Evolutionary conservation across 176 grass and related monocot genomes (phyloP).

Genomic region (Oryza meyeriana): DNA sequence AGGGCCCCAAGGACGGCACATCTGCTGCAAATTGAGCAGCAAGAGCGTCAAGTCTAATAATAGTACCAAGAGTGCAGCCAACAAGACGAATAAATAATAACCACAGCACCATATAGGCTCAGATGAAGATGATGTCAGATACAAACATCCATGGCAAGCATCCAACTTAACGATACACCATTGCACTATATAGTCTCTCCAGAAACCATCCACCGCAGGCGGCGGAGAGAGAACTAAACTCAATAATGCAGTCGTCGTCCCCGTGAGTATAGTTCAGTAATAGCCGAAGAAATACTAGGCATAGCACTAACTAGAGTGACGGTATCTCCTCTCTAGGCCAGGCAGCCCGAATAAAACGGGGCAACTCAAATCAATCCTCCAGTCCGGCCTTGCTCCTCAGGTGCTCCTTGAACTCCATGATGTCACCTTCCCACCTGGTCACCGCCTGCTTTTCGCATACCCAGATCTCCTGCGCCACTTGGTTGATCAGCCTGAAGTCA

Average conservation of each 20-base stretch:
- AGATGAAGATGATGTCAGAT: background rate
- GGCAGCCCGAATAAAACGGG: background rate
- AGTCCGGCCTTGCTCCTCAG: slow-evolving; percentile 72
- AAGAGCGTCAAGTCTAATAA: background rate
- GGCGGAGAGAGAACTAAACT: too few relatives aligned
- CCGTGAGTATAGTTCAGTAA: background rate
- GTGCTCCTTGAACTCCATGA: slow-evolving; percentile 92
- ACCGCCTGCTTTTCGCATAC: slow-evolving; percentile 88
- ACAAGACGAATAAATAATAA: background rate
- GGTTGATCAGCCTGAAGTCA: slow-evolving; percentile 90
- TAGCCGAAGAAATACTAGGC: background rate
- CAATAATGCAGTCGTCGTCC: background rate
- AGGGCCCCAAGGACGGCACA: background rate
- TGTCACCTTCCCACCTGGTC: slow-evolving; percentile 79
- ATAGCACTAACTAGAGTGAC: background rate
- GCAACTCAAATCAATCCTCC: background rate
- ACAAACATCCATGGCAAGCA: background rate
- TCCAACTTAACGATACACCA: background rate
- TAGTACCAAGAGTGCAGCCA: background rate
- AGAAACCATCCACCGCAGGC: too few relatives aligned
- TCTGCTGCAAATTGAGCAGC: background rate
- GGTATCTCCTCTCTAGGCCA: background rate
- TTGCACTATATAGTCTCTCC: too few relatives aligned
- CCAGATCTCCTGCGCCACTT: slow-evolving; percentile 94
- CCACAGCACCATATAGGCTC: background rate